phyloP scores from a whole-genome alignment of 1,284 basidiomycete species.

The Omphalotus olearius region DNA sequence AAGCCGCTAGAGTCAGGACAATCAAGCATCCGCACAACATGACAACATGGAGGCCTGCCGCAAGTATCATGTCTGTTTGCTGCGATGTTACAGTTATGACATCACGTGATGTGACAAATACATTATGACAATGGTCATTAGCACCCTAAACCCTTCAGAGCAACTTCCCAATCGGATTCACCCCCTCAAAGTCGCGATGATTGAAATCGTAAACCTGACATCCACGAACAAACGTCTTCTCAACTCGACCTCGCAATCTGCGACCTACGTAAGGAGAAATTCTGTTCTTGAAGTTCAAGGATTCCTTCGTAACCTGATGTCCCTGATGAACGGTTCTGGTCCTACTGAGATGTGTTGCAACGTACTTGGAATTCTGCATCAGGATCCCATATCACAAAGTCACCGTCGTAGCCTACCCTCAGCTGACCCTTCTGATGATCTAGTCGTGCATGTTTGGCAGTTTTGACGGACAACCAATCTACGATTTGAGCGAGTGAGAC shows the following conservation, averaged over 20 bases:
- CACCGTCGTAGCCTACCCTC: constrained; percentile 72
- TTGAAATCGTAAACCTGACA: constrained; percentile 53
- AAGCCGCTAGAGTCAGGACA: background rate
- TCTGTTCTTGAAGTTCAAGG: constrained; percentile 88
- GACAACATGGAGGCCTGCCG: background rate
- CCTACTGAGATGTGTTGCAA: constrained; percentile 5
- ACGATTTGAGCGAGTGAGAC: constrained; percentile 60
- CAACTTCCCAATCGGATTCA: constrained; percentile 13
- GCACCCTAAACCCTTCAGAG: no score
- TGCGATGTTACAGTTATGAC: no score
- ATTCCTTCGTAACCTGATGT: constrained; percentile 64
- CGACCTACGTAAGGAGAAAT: constrained; percentile 83
- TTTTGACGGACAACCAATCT: constrained; percentile 68
- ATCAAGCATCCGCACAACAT: background rate
- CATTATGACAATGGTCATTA: no score
- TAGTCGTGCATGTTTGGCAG: constrained; percentile 78
- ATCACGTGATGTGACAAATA: background rate
- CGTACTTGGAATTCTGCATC: constrained; percentile 60
- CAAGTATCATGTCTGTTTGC: no score
- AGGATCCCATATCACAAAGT: constrained; percentile 83
- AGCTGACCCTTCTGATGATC: constrained; percentile 68
- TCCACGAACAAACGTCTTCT: constrained; percentile 77
- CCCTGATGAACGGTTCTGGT: background rate
- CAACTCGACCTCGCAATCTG: constrained; percentile 65
- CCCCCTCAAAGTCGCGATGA: constrained; percentile 9